Evolutionary conservation across 495 filamentous ascomycete species (phyloP).

Genomic region (Articulospora tetracladia): DNA sequence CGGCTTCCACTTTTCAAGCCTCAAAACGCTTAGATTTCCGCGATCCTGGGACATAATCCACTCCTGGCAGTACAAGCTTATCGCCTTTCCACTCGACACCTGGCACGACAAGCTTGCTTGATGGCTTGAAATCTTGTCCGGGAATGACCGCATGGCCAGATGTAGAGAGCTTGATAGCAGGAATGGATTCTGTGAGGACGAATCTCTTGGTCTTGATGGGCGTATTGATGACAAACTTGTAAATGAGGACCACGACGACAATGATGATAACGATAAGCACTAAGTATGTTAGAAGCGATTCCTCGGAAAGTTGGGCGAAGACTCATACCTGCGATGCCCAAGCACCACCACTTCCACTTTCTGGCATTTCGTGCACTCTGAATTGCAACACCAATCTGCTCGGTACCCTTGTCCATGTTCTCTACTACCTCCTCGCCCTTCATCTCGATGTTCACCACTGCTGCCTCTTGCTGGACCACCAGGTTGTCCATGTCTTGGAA

Average conservation of each 20-base stretch:
- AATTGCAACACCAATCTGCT: slow-evolving; percentile 73
- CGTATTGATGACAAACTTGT: slow-evolving; percentile 14
- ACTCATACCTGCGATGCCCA: slow-evolving; percentile 70
- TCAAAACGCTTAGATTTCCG: neutral
- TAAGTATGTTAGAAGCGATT: slow-evolving; percentile 25
- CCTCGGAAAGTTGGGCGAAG: neutral
- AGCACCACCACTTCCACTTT: slow-evolving; percentile 98
- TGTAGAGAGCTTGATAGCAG: neutral
- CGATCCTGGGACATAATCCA: neutral
- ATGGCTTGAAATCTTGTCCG: neutral
- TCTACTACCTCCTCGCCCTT: slow-evolving; percentile 74
- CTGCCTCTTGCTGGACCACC: slow-evolving; percentile 76
- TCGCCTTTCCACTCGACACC: slow-evolving; percentile 15
- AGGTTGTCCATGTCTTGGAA: slow-evolving; percentile 82
- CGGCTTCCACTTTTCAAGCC: neutral
- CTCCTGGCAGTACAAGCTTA: neutral
- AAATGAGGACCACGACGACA: slow-evolving; percentile 42
- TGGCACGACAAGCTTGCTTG: slow-evolving; percentile 11
- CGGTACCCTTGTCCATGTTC: slow-evolving; percentile 77
- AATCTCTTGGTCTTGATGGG: slow-evolving; percentile 30
- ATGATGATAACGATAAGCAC: slow-evolving; percentile 48
- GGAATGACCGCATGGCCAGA: slow-evolving; percentile 8
- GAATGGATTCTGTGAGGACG: slow-evolving; percentile 11
- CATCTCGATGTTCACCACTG: slow-evolving; percentile 73
- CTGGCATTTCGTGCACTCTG: slow-evolving; percentile 72